A percentile compares a stretch with the other conserved stretches of the same genome.
Conservation (phyloP, 2,329 filamentous ascomycete species). For the Diaporthe citrichinensis region DNA sequence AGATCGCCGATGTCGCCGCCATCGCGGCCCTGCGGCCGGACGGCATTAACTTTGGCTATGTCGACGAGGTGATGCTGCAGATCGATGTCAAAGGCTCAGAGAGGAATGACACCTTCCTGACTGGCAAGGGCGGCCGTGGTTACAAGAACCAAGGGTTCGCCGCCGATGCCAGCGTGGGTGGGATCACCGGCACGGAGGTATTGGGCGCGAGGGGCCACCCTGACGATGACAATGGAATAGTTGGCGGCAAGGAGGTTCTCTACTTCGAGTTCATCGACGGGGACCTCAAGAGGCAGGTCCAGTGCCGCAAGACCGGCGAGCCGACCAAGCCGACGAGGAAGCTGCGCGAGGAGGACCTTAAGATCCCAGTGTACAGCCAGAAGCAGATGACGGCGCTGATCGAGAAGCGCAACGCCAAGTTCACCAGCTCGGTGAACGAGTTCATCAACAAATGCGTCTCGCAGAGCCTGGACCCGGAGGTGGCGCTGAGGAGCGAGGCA, state of each 20-base stretch:
- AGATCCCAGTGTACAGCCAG: constrained; percentile 93
- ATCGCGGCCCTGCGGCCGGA: constrained; percentile 84
- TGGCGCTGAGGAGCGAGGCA: constrained; percentile 71
- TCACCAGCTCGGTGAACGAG: constrained; percentile 79
- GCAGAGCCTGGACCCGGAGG: constrained; percentile 76
- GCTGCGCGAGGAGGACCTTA: constrained; percentile 83
- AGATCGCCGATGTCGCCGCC: constrained; percentile 84
- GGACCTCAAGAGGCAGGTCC: constrained; percentile 86
- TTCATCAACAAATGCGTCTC: constrained; percentile 83
- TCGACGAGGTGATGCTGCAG: constrained; percentile 87
- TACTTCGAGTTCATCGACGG: constrained; percentile 95
- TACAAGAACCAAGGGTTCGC: constrained; percentile 64
- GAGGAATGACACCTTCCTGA: constrained; percentile 75
- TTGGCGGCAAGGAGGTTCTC: constrained; percentile 75
- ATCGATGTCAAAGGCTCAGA: constrained; percentile 81
- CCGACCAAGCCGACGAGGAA: constrained; percentile 76
- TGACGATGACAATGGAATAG: constrained; percentile 48
- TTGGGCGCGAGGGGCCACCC: constrained; percentile 50
- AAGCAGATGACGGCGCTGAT: constrained; percentile 92
- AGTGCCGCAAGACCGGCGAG: constrained; percentile 80
- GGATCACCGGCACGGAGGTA: constrained; percentile 64
- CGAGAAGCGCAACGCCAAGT: constrained; percentile 89
- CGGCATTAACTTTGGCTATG: constrained; percentile 86
- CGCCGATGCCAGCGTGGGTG: constrained; percentile 70
- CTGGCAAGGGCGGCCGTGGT: constrained; percentile 63